Base-by-base conservation (phyloP, 768 basidiomycete species). In the Tricholoma terreum region DNA sequence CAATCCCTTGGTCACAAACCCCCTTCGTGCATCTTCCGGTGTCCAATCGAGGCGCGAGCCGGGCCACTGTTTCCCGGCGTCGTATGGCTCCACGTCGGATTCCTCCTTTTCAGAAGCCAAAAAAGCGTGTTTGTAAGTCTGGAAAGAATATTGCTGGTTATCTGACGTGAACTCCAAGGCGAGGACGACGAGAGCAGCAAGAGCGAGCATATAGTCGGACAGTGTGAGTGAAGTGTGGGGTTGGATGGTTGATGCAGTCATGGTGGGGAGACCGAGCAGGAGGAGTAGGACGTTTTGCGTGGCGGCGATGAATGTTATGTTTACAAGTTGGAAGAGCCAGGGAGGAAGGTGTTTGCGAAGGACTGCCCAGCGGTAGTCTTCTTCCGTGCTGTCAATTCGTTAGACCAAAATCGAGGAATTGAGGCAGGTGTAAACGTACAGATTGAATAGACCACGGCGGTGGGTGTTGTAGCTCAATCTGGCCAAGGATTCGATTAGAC, bases 341-440 rank as follows among this genome's bases (percentile, higher is more conserved):
- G 71, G 71, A 1, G 72, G 71, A 15, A 80, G 66, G 49, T 84
- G 77, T 38, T 74, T 69, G 40, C 94, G 84, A 12, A 97, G 77
- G 35, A 93, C 74, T 1, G 77, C 83, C 92, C 95, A 98, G 24
- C 96, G 88, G 66, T 98, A 98, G 70, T 97, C 94, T 70, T 96
- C 94, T 22, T 90, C 91, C 24, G 81, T 78, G 6, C 89, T 92
- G 57, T 24, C 15, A 35, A 57, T 4, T 55, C 6, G 21, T 45
- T 42, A 50, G 24, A 43, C 58, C 22, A 54, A 57, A 10, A 48
- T 30, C 31, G 14, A 17, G 12, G 30, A 38, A 30, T 40, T 19
- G 8, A 40, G 48, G 19, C 3, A 15, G 14, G 17, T 15, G 17
- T 33, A 40, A 3, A 71, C 85, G 56, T 63, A 91, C 89, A 86